Evolutionary conservation across 192 early-diverging fungal genomes (phyloP), one percentile per base, ranked within the genome.

Genomic region (Geosiphon pyriformis): DNA sequence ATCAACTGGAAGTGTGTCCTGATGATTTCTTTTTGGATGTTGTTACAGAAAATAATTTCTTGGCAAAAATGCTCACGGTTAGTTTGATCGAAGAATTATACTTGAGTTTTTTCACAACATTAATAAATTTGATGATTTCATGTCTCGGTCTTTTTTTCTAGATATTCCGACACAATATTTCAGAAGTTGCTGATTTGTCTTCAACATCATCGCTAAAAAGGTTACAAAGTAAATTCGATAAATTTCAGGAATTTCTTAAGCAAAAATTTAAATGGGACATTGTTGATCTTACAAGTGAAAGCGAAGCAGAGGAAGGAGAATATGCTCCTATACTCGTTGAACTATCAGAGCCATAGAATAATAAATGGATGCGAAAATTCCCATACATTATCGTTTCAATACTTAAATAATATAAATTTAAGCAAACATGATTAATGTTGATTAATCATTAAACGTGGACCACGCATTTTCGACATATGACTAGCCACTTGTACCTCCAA

Each of bases 291-390:
- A 70, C 60, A 0, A 57, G 30, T 20, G 61, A 67, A 48, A 65
- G 52, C 12, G 55, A 61, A 42, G 79, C 81, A 6, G 88, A 88
- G 47, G 82, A 83, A 30, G 85, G 84, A 47, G 86, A 88, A 70
- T 85, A 84, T 70, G 88, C 87, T 4, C 87, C 87, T 3, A 79
- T 83, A n/a, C 75, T 89, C 20, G 85, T 89, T 1, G 80, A 87
- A 47, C 74, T 78, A 59, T 29, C 23, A 15, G 52, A 54, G 52
- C 37, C 6, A 42, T 42, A n/a, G n/a, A n/a, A n/a, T n/a, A n/a
- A n/a, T n/a, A n/a, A n/a, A n/a, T n/a, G n/a, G n/a, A n/a, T n/a
- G n/a, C n/a, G n/a, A n/a, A n/a, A n/a, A n/a, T n/a, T n/a, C n/a
- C n/a, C n/a, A n/a, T n/a, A n/a, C n/a, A n/a, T n/a, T n/a, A n/a